Conservation (phyloP, 1,284 basidiomycete species). For the Cutaneotrichosporon cutaneum region DNA sequence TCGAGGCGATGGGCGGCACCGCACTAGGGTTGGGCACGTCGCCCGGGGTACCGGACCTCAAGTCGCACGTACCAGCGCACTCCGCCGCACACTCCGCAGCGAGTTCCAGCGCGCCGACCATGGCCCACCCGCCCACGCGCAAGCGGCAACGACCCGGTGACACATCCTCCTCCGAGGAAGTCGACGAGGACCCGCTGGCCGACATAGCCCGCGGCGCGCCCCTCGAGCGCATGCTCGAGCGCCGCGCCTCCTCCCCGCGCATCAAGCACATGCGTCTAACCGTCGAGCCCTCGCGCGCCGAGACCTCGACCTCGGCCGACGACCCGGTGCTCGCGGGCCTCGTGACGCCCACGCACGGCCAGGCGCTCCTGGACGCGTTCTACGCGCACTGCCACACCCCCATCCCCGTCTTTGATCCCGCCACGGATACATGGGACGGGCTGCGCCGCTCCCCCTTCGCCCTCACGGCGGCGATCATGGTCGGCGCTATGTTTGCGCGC, state of each 20-base stretch:
- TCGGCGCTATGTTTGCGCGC: constrained; percentile 76
- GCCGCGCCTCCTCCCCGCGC: neutral
- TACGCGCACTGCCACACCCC: constrained; percentile 81
- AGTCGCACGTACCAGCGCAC: too few species aligned
- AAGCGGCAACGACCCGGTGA: neutral
- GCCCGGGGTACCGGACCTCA: too few species aligned
- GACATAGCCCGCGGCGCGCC: constrained; percentile 8
- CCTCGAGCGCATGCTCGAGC: constrained; percentile 2
- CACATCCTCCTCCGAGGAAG: constrained; percentile 1
- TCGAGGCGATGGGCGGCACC: constrained; percentile 3
- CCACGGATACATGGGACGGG: constrained; percentile 62
- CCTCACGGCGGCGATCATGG: constrained; percentile 75
- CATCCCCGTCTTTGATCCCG: constrained; percentile 75
- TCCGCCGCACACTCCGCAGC: neutral
- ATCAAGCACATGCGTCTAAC: constrained; percentile 4
- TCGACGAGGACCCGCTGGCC: constrained; percentile 8
- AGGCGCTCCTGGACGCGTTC: constrained; percentile 69
- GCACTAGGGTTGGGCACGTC: too few species aligned
- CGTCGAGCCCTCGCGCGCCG: neutral
- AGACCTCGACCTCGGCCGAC: neutral
- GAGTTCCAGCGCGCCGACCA: too few species aligned
- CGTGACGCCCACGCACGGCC: constrained; percentile 70
- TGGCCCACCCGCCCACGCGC: neutral
- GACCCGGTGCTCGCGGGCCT: constrained; percentile 57
- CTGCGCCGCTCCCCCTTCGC: constrained; percentile 40